phyloP scores from a whole-genome alignment of 768 basidiomycete species.

The Fomitopsis serialis region DNA sequence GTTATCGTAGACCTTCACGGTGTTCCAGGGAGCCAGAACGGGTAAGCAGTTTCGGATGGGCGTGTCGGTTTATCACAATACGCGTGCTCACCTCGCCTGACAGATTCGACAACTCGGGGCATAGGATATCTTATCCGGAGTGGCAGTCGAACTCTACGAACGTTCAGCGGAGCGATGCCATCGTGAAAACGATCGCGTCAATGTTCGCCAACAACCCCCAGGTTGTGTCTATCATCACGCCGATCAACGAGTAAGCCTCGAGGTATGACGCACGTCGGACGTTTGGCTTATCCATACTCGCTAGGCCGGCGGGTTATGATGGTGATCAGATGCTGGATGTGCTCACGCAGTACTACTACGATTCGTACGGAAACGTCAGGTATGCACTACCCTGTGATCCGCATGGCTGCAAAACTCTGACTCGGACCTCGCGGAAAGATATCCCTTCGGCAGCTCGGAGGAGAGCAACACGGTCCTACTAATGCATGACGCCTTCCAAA shows the following conservation, averaged over 20 bases:
- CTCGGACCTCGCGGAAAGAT: conserved; percentile 30
- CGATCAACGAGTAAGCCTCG: conserved; percentile 65
- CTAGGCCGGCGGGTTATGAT: conserved; percentile 69
- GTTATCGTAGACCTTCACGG: conserved; percentile 69
- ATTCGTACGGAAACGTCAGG: conserved; percentile 75
- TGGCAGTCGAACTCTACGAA: conserved; percentile 70
- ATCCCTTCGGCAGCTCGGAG: conserved; percentile 37
- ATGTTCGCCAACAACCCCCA: conserved; percentile 49
- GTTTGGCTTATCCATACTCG: conserved; percentile 1
- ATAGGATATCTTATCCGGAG: conserved; percentile 48
- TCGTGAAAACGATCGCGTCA: conserved; percentile 58
- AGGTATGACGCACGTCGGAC: neutral
- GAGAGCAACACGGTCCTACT: conserved; percentile 56
- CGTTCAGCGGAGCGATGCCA: conserved; percentile 57
- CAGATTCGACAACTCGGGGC: conserved; percentile 83
- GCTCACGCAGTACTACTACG: conserved; percentile 59
- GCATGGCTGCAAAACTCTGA: neutral
- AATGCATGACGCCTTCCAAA: conserved; percentile 78
- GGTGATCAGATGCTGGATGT: conserved; percentile 45
- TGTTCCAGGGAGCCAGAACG: conserved; percentile 83
- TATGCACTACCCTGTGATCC: conserved; percentile 17
- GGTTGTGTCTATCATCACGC: conserved; percentile 64
- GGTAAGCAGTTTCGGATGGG: conserved; percentile 33
- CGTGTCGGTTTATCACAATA: neutral
- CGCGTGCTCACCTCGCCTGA: neutral